A percentile compares a stretch with the other conserved stretches of the same genome.
Evolutionary conservation across 75 land plant species (phyloP).

Genomic region (Isoetes taiwanensis): DNA sequence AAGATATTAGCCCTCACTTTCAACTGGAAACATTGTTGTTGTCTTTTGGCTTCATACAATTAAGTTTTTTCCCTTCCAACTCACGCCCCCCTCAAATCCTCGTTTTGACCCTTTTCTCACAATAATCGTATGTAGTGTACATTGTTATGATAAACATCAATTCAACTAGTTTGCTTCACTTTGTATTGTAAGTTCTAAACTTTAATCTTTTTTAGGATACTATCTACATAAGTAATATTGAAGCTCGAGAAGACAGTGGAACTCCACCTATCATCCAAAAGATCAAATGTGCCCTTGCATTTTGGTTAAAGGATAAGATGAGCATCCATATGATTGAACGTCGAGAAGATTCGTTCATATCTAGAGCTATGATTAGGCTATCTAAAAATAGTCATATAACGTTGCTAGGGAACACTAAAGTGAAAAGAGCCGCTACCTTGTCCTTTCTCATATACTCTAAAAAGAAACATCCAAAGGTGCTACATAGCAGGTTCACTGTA

Average conservation of each 20-base stretch:
- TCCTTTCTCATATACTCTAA: slow-evolving; percentile 37
- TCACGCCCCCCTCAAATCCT: too few species aligned
- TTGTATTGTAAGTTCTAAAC: too few species aligned
- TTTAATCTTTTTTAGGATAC: slow-evolving; percentile 52
- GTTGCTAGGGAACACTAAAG: slow-evolving; percentile 40
- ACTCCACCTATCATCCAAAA: slow-evolving; percentile 57
- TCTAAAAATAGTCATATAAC: slow-evolving; percentile 26
- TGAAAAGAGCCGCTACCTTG: slow-evolving; percentile 38
- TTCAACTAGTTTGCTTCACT: too few species aligned
- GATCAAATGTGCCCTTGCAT: slow-evolving; percentile 46
- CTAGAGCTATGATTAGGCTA: slow-evolving; percentile 34
- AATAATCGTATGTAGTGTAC: too few species aligned
- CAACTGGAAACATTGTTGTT: too few species aligned
- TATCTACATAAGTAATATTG: slow-evolving; percentile 44
- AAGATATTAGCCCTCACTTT: too few species aligned
- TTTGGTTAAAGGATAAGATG: slow-evolving; percentile 70
- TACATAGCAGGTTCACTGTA: slow-evolving; percentile 41
- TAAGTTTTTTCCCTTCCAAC: too few species aligned
- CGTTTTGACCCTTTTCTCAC: too few species aligned
- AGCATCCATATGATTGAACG: slow-evolving; percentile 29
- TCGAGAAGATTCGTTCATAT: slow-evolving; percentile 19
- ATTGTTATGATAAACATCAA: too few species aligned
- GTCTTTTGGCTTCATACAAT: too few species aligned
- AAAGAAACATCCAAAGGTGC: slow-evolving; percentile 17
- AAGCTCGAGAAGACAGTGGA: slow-evolving; percentile 60